A percentile compares a stretch with the other conserved stretches of the same genome.
Evolutionary conservation across 202 grass and related monocot genomes (phyloP).

Genomic region (Elaeis oleifera): DNA sequence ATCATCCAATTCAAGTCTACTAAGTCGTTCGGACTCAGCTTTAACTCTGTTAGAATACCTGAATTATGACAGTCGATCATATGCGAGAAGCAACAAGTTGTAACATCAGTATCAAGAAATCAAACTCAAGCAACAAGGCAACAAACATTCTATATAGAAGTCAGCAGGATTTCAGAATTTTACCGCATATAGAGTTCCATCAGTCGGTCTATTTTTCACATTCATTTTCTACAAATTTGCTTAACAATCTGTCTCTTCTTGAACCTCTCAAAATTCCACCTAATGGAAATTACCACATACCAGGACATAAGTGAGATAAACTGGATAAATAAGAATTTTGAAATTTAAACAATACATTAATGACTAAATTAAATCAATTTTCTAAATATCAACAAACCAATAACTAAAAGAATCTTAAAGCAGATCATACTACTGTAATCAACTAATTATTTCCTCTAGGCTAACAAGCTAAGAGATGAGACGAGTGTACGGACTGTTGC

Average conservation of each 20-base stretch:
- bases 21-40: slow-evolving; percentile 59
- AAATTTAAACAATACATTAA: too few relatives aligned
- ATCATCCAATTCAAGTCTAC: slow-evolving; percentile 75
- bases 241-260: slow-evolving; percentile 74
- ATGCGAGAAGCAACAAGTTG: background rate
- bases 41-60: slow-evolving; percentile 96
- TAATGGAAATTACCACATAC: slow-evolving; percentile 21
- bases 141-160: slow-evolving; percentile 13
- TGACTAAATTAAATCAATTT: too few relatives aligned
- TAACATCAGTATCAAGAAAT: slow-evolving; percentile 7
- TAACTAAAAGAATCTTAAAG: too few relatives aligned
- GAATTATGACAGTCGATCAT: slow-evolving; percentile 7
- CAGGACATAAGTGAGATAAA: background rate
- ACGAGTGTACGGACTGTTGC: too few relatives aligned
- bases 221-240: slow-evolving; percentile 97
- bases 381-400: too few relatives aligned
- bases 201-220: slow-evolving; percentile 88
- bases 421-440: too few relatives aligned
- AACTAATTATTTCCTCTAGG: too few relatives aligned
- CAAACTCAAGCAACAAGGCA: background rate
- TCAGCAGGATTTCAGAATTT: background rate
- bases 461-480: too few relatives aligned
- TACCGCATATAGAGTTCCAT: slow-evolving; percentile 91
- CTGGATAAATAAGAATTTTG: too few relatives aligned
- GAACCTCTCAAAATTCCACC: slow-evolving; percentile 90